Percentiles rank a stretch among this genome's conserved stretches.
Evolutionary conservation across 2,329 filamentous ascomycete genomes (phyloP).

Genomic region (Pseudogymnoascus sp.): DNA sequence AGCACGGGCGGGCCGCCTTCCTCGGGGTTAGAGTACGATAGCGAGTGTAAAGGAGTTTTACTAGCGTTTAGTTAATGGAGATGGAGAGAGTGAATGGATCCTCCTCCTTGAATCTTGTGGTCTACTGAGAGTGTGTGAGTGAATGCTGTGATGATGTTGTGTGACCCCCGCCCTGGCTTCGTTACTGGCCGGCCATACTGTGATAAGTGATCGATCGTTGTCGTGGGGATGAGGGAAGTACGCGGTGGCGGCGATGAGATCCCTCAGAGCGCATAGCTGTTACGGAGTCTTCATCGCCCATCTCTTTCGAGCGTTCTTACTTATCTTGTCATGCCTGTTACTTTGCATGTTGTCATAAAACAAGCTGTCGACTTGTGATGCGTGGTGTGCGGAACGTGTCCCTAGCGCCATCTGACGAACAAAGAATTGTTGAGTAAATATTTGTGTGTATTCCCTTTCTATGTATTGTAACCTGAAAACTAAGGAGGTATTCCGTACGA

Average conservation of each 20-base stretch:
- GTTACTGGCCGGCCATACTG: neutral
- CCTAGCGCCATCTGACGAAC: neutral
- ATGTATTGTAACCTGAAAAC: too few species aligned
- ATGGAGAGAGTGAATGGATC: conserved; percentile 9
- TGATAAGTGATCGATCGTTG: neutral
- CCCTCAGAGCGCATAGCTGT: too few species aligned
- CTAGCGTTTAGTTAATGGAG: conserved; percentile 21
- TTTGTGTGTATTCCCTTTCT: too few species aligned
- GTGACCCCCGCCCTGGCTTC: neutral
- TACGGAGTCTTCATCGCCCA: neutral
- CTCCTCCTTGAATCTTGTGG: neutral
- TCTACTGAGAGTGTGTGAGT: neutral
- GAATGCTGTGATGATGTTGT: neutral
- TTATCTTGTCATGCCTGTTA: neutral
- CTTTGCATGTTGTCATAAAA: neutral
- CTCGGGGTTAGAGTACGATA: neutral
- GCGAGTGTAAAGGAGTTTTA: conserved; percentile 9
- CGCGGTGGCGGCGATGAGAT: too few species aligned
- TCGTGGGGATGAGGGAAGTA: too few species aligned
- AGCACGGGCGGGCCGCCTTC: too few species aligned
- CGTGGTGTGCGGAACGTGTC: neutral
- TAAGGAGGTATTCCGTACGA: too few species aligned
- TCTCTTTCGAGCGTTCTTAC: neutral
- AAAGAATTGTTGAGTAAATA: too few species aligned
- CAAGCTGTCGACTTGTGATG: neutral